Percentiles rank a stretch among this genome's conserved stretches.
Conservation (phyloP, 257 asterid species). For the Apocynum venetum region DNA sequence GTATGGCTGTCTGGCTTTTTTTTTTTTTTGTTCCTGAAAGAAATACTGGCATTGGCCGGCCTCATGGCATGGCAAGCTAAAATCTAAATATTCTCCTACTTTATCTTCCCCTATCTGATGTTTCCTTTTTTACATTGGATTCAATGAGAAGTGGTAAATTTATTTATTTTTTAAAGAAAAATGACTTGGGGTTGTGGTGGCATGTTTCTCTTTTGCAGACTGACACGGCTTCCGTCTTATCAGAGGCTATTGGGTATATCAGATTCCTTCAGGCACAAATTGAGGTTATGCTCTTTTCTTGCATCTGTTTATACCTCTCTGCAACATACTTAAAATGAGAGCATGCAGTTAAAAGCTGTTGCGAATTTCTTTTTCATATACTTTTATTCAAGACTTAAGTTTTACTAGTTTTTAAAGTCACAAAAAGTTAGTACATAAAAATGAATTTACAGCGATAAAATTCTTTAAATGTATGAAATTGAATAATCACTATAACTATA, state of each 20-base stretch:
- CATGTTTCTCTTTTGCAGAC: slow-evolving; percentile 82
- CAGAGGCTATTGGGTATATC: slow-evolving; percentile 91
- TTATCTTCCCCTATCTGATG: slow-evolving; percentile 29
- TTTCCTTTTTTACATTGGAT: slow-evolving; percentile 32
- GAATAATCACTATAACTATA: no score
- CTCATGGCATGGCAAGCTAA: background rate
- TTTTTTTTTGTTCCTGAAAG: background rate
- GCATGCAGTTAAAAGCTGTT: background rate
- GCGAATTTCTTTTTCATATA: no score
- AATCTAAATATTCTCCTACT: slow-evolving; percentile 17
- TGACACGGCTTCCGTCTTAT: slow-evolving; percentile 98
- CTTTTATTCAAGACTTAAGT: no score
- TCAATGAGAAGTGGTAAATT: slow-evolving; percentile 27
- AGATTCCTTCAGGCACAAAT: slow-evolving; percentile 91
- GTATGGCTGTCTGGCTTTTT: background rate
- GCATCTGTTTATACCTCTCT: background rate
- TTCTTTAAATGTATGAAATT: no score
- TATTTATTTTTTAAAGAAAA: slow-evolving; percentile 12
- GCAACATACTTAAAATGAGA: background rate
- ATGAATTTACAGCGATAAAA: no score
- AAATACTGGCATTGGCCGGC: background rate
- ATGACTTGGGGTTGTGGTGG: slow-evolving; percentile 24
- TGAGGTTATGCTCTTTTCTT: slow-evolving; percentile 46
- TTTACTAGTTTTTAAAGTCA: background rate
- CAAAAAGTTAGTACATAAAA: no score